Conservation (phyloP, 495 filamentous ascomycete species). For the Penicillium odoratum region DNA sequence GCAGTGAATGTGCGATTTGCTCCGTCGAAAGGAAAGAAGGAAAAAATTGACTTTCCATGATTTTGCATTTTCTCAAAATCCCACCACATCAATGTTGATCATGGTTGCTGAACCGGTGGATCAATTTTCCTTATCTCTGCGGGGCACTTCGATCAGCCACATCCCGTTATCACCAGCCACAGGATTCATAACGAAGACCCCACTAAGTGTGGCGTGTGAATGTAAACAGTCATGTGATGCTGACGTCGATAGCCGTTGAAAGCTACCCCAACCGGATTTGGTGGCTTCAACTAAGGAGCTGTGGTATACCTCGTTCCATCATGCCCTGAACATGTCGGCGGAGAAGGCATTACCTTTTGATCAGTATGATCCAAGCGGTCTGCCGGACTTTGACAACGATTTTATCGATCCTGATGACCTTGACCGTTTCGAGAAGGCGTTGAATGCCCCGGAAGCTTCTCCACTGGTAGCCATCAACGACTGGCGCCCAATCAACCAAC, state of each 20-base stretch:
- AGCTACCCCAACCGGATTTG: slow-evolving; percentile 25
- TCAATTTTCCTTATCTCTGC: slow-evolving; percentile 1
- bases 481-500: slow-evolving; percentile 77
- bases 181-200: not conserved
- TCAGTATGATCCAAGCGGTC: slow-evolving; percentile 40
- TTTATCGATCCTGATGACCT: slow-evolving; percentile 61
- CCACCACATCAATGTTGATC: slow-evolving; percentile 5
- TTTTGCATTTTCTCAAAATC: not conserved
- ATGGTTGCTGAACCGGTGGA: slow-evolving; percentile 5
- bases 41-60: slow-evolving; percentile 2
- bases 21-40: not conserved
- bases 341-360: slow-evolving; percentile 29
- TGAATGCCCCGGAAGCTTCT: slow-evolving; percentile 49
- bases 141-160: slow-evolving; percentile 10
- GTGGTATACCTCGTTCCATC: slow-evolving; percentile 13
- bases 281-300: not conserved
- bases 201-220: slow-evolving; percentile 3
- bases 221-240: slow-evolving; percentile 22
- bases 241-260: slow-evolving; percentile 22
- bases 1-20: not conserved
- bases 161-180: not conserved
- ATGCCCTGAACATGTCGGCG: slow-evolving; percentile 41
- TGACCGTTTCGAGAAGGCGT: slow-evolving; percentile 50
- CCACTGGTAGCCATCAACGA: slow-evolving; percentile 74
- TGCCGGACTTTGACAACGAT: slow-evolving; percentile 66